A percentile compares a stretch with the other conserved stretches of the same genome.
Evolutionary conservation across 345 rosid species (phyloP).

Genomic region (Eucalyptus paniculata): DNA sequence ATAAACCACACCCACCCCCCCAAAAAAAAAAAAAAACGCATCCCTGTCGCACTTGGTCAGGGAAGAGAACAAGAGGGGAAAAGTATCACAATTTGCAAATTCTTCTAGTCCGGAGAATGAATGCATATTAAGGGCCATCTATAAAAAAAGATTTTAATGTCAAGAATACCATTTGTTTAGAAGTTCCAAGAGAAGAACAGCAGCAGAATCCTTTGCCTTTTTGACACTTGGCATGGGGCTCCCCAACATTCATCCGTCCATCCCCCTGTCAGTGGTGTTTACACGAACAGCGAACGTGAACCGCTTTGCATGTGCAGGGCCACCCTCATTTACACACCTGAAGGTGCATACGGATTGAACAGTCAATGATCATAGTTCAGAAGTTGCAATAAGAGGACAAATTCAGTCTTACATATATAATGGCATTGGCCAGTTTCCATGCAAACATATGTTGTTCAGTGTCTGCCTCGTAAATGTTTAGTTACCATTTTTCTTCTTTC

Average conservation of each 20-base stretch:
- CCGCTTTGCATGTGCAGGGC: constrained; percentile 96
- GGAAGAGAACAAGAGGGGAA: background rate
- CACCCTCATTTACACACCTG: constrained; percentile 92
- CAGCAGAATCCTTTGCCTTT: constrained; percentile 98
- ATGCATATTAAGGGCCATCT: background rate
- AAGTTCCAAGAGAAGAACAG: constrained; percentile 68
- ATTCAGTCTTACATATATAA: constrained; percentile 44
- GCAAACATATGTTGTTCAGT: constrained; percentile 82
- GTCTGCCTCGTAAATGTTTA: constrained; percentile 94
- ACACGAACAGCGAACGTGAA: constrained; percentile 81
- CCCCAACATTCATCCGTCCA: constrained; percentile 95
- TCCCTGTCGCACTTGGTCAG: background rate
- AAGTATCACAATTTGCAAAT: background rate
- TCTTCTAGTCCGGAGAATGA: background rate
- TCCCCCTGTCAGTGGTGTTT: constrained; percentile 72
- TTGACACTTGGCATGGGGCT: constrained; percentile 98
- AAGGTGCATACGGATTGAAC: background rate
- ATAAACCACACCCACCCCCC: too few species aligned
- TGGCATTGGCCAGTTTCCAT: constrained; percentile 97
- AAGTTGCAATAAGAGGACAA: background rate
- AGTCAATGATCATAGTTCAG: background rate
- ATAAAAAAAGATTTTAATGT: background rate
- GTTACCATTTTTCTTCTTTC: constrained; percentile 66
- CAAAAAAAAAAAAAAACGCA: background rate
- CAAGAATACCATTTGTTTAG: constrained; percentile 41